Percentiles rank a stretch among this genome's conserved stretches.
These are phyloP conservation scores for Kalaharituber pfeilii DNA, from an alignment of 2,329 filamentous ascomycete genomes.

Conservation along the genomic window DNA sequence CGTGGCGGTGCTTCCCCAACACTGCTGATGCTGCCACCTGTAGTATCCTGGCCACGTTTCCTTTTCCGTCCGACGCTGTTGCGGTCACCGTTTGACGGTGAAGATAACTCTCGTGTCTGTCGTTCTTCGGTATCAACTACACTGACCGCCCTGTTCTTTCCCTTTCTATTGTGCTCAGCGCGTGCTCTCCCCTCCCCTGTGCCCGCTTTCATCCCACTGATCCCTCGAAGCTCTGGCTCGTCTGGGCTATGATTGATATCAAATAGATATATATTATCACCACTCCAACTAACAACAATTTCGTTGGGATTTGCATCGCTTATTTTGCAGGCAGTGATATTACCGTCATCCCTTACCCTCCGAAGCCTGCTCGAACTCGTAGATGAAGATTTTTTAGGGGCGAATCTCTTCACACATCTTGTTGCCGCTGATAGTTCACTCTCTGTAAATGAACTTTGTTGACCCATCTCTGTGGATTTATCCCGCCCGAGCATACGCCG, in stretches of 20 bases:
- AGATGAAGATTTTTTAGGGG: constrained; percentile 32
- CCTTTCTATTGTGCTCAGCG: constrained; percentile 19
- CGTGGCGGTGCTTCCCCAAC: background rate
- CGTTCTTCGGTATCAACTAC: too few relatives aligned
- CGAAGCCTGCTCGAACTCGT: constrained; percentile 29
- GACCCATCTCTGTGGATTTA: constrained; percentile 36
- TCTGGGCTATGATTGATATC: constrained; percentile 44
- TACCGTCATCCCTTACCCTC: constrained; percentile 38
- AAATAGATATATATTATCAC: constrained; percentile 49
- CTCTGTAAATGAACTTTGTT: constrained; percentile 29
- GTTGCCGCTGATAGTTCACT: constrained; percentile 37
- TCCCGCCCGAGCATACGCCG: constrained; percentile 49
- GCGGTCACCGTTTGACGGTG: too few relatives aligned
- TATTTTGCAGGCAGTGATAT: constrained; percentile 55
- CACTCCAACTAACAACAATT: constrained; percentile 50
- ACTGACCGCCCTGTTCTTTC: background rate
- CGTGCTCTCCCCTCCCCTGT: constrained; percentile 10
- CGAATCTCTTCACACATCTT: constrained; percentile 48
- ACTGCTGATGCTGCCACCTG: background rate
- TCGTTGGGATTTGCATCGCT: constrained; percentile 51
- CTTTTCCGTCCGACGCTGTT: background rate
- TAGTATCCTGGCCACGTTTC: background rate
- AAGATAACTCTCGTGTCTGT: too few relatives aligned
- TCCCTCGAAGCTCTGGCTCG: constrained; percentile 28
- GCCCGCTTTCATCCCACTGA: constrained; percentile 23